Base-by-base conservation (phyloP, 2,329 filamentous ascomycete species). In the Zasmidium citrigriseum region DNA sequence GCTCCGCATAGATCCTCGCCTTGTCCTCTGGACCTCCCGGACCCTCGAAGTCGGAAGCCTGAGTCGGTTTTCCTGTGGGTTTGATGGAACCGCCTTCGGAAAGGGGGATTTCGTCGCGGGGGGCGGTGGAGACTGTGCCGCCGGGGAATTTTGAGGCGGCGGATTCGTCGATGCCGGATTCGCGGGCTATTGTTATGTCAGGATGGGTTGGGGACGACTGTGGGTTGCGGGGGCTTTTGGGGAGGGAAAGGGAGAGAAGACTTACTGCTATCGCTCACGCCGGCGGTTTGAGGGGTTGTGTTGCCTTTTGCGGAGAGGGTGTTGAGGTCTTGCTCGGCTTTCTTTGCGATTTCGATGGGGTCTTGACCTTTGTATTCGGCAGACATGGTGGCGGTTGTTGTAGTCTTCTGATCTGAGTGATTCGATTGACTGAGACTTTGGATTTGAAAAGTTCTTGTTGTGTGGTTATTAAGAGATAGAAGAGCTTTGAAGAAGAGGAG, bases 281-380 rank as follows among this genome's bases (percentile, higher is more conserved):
- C 21, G 45, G 25, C 20, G 24, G 22, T 55, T 18, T 49, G 48
- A 23, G 18, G 24, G 11, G 58, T 62, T 38, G 59, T 57, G 53
- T 63, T 67, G 54, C 55, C 54, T 50, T 67, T 74, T 64, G 47
- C 77, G 76, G 25, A 72, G 64, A 76, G 63, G 9, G 76, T 76
- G 70, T 80, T 79, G 54, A 82, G 73, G 56, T 82, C 78, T 18
- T 70, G 70, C 73, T 82, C 79, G 11, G 80, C 79, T 63, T 81
- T 71, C 65, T 77, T 69, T 54, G 80, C 78, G 65, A 80, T 68
- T 24, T 73, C 69, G 64, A 76, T 66, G 52, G 75, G 77, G 67
- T 80, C 71, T 54, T 75, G 68, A 64, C 70, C 71, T 58, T 75
- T 57, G 70, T 77, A 75, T 68, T 73, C 74, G 56, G 68, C 65